These are phyloP conservation scores for Hypoxylon trugodes DNA, from an alignment of 495 filamentous ascomycete genomes.

Conservation along the genomic window DNA sequence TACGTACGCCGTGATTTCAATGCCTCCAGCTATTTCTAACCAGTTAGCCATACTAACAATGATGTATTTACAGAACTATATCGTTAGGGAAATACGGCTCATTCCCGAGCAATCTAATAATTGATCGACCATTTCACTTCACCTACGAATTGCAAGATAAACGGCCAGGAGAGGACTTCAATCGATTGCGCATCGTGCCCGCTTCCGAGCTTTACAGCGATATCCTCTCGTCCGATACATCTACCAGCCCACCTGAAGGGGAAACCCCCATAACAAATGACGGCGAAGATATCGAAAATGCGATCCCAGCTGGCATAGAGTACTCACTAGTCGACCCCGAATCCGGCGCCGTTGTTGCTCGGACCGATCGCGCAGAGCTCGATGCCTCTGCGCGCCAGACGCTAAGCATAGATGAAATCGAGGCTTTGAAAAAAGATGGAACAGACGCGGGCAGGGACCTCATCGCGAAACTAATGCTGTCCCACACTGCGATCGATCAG, in stretches of 20 bases:
- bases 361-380: constrained; percentile 78
- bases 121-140: constrained; percentile 87
- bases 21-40: constrained; percentile 25
- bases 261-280: constrained; percentile 43
- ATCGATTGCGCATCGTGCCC: constrained; percentile 79
- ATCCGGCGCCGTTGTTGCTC: constrained; percentile 68
- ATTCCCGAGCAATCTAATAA: constrained; percentile 84
- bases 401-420: constrained; percentile 86
- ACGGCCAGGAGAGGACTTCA: constrained; percentile 60
- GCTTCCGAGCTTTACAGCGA: constrained; percentile 85
- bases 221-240: constrained; percentile 66
- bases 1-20: constrained; percentile 67
- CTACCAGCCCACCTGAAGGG: constrained; percentile 42
- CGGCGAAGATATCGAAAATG: constrained; percentile 44
- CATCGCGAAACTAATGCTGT: constrained; percentile 83
- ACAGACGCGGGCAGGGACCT: constrained; percentile 84
- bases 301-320: constrained; percentile 43
- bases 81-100: constrained; percentile 89
- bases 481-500: constrained; percentile 86
- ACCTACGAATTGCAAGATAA: constrained; percentile 88
- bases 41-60: constrained; percentile 29
- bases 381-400: constrained; percentile 85
- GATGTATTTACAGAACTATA: constrained; percentile 66
- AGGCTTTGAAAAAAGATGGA: constrained; percentile 83
- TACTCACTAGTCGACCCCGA: constrained; percentile 56